Conservation (phyloP, 805 yeast species). For the Monosporozyma unispora region DNA sequence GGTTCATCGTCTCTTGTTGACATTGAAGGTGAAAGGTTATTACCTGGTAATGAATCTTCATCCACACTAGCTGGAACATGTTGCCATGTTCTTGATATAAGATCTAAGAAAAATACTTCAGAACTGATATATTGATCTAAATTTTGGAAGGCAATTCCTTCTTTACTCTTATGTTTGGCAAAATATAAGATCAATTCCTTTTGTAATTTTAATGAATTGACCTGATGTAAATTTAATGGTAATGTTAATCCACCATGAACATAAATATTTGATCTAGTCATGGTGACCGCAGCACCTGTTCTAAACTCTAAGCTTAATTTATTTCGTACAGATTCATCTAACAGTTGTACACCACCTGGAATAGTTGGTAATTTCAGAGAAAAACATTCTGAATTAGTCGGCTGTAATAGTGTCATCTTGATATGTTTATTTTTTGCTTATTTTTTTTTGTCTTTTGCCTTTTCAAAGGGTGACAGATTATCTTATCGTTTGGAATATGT, state of each 20-base stretch:
- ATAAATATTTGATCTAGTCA: conserved; percentile 50
- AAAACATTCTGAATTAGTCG: conserved; percentile 56
- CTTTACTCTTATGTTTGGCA: conserved; percentile 15
- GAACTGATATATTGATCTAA: conserved; percentile 41
- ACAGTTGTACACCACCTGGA: conserved; percentile 12
- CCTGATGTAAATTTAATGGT: conserved; percentile 40
- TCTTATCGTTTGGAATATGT: no score
- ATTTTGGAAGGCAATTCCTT: conserved; percentile 14
- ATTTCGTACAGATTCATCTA: conserved; percentile 35
- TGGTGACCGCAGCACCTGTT: conserved; percentile 56
- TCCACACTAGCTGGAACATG: conserved; percentile 28
- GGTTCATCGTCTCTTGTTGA: background rate
- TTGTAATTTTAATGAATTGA: conserved; percentile 34
- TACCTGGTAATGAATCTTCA: background rate
- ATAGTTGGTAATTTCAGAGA: conserved; percentile 49
- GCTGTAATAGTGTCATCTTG: conserved; percentile 52
- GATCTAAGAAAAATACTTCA: conserved; percentile 51
- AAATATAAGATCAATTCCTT: conserved; percentile 31
- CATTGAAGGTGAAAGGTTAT: background rate
- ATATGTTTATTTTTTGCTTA: background rate
- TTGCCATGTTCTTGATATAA: conserved; percentile 52
- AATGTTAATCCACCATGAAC: conserved; percentile 60
- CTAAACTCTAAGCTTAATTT: conserved; percentile 48
- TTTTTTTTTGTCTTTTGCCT: background rate
- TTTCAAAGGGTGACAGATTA: background rate